Base-by-base conservation (phyloP, 148 eudicot species). In the Cornus controversa region DNA sequence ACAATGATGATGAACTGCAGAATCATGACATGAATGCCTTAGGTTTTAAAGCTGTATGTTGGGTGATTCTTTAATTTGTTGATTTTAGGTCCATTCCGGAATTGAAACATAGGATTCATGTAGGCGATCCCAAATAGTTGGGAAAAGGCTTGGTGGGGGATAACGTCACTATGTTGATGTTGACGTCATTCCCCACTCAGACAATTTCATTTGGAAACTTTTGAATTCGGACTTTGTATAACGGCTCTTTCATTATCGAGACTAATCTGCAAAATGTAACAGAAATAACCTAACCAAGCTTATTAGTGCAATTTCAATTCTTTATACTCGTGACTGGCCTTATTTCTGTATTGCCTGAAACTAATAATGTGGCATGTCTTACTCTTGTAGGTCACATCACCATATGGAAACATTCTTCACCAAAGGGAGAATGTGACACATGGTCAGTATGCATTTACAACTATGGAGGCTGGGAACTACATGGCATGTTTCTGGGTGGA, bases 381-480 rank as follows among this genome's bases (percentile, higher is more conserved):
- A 28, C 58, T 74, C 27, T 28, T 71, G 60, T 47, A 93, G 96
- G 98, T 94, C 45, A 87, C 93, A 69, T 92, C 98, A 29, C 98
- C 98, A 20, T 91, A 80, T 76, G 98, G 98, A 31, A 89, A 79
- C 82, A 78, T 69, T 72, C 84, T 95, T 72, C 89, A 95, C 72
- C 81, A 85, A 58, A 79, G 74, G 62, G 93, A 89, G 71, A 93
- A 91, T 81, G 86, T 82, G 73, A 86, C 97, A 25, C 85, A 90
- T 78, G 98, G 98, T 31, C 94, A 95, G 75, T 95, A 93, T 86
- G 96, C 98, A 68, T 95, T 90, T 79, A 95, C 98, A 45, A 85
- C 96, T 5, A 81, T 76, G 25, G 98, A 95, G 80, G 86, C 87
- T 71, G 97, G 98, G 4, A 89, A 85, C 69, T 95, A 92, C 76